Percentiles rank a stretch among this genome's conserved stretches.
These are phyloP conservation scores for Scleromitrula shiraiana DNA, from an alignment of 2,329 filamentous ascomycete species.

Conservation along the genomic window DNA sequence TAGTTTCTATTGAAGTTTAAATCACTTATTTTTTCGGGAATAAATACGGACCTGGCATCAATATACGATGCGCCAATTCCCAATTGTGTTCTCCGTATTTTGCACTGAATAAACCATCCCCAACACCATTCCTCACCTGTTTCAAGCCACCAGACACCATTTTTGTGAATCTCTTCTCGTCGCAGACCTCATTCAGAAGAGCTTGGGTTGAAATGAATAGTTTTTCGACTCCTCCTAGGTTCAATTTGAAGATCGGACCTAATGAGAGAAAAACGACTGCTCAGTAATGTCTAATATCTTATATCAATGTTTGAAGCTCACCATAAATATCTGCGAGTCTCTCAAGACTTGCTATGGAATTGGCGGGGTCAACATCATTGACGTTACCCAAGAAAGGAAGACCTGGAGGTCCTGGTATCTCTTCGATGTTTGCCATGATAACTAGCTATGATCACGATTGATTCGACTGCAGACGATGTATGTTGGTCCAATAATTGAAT, in stretches of 20 bases:
- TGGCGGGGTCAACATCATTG: slow-evolving; percentile 54
- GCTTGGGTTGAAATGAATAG: slow-evolving; percentile 46
- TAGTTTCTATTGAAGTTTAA: background rate
- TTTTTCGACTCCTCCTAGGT: slow-evolving; percentile 37
- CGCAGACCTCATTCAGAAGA: slow-evolving; percentile 54
- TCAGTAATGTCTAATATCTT: slow-evolving; percentile 1
- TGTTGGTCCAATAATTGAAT: too few relatives aligned
- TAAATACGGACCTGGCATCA: slow-evolving; percentile 42
- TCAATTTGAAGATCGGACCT: slow-evolving; percentile 49
- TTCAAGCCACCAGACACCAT: slow-evolving; percentile 40
- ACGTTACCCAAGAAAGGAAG: slow-evolving; percentile 29
- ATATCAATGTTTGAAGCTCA: slow-evolving; percentile 23
- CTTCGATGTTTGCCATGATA: slow-evolving; percentile 12
- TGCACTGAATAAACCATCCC: slow-evolving; percentile 60
- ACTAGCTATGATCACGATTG: too few relatives aligned
- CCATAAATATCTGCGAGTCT: slow-evolving; percentile 59
- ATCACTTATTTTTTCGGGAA: too few relatives aligned
- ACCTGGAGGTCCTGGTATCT: slow-evolving; percentile 16
- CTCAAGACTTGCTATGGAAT: slow-evolving; percentile 46
- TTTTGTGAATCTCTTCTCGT: slow-evolving; percentile 59
- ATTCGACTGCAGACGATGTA: too few relatives aligned
- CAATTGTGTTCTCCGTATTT: slow-evolving; percentile 48
- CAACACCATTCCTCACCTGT: slow-evolving; percentile 50
- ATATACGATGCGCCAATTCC: slow-evolving; percentile 56
- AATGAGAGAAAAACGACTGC: background rate